A percentile compares a stretch with the other conserved stretches of the same genome.
Conservation (phyloP, 164 flowering plant species). For the Nymphaea thermarum region DNA sequence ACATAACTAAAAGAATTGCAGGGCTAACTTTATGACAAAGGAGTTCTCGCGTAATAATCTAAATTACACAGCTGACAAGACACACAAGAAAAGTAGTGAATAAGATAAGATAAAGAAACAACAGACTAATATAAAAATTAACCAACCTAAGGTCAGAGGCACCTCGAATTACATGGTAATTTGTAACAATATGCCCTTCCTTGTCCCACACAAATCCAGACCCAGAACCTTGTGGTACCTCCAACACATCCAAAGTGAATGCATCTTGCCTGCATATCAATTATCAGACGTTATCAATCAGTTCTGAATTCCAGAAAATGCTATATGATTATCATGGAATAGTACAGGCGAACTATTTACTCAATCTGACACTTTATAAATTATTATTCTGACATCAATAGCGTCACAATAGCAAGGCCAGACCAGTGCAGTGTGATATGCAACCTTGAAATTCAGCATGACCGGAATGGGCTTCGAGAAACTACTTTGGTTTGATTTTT, state of each 20-base stretch:
- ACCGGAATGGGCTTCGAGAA: not conserved
- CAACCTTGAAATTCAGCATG: not conserved
- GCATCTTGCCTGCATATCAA: conserved; percentile 77
- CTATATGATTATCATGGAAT: too few species aligned
- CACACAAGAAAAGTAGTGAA: not conserved
- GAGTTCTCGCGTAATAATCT: too few species aligned
- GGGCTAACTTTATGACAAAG: too few species aligned
- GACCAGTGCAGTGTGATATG: not conserved
- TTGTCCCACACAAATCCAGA: conserved; percentile 96
- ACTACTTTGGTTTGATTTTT: not conserved
- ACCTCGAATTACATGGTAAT: conserved; percentile 95
- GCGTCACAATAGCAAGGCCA: not conserved
- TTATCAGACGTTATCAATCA: not conserved
- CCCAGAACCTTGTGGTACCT: conserved; percentile 97
- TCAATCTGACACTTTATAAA: too few species aligned
- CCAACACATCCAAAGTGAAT: conserved; percentile 85
- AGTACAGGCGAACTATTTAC: too few species aligned
- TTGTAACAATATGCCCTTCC: conserved; percentile 81
- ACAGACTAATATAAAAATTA: not conserved
- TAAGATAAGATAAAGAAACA: not conserved
- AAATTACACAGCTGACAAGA: not conserved
- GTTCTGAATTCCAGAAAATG: not conserved
- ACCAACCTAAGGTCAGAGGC: conserved; percentile 97
- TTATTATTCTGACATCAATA: too few species aligned
- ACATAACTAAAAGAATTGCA: too few species aligned